Percentiles rank a stretch among this genome's conserved stretches.
phyloP scores from a whole-genome alignment of 2,329 filamentous ascomycete species.

The Epichloe brachyelytri region DNA sequence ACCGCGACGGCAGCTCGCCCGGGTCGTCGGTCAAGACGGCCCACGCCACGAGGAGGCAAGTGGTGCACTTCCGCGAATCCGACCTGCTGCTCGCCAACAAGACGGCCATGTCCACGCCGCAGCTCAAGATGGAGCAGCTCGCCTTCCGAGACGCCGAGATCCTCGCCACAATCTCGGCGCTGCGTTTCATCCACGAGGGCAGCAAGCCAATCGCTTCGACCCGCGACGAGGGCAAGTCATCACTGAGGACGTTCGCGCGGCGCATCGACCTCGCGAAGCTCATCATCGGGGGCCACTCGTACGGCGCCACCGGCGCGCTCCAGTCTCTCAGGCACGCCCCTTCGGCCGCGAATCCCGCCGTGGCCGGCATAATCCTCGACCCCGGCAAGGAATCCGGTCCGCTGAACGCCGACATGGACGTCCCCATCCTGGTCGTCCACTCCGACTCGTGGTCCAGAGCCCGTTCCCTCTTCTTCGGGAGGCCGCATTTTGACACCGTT shows the following conservation, averaged over 20 bases:
- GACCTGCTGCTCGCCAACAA: conserved; percentile 18
- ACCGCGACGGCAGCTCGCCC: conserved; percentile 38
- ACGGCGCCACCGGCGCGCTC: conserved; percentile 51
- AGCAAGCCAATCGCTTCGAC: conserved; percentile 27
- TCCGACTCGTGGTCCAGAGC: conserved; percentile 50
- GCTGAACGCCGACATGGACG: conserved; percentile 43
- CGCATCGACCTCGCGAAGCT: conserved; percentile 41
- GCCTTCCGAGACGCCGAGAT: conserved; percentile 38
- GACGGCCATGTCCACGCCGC: conserved; percentile 20
- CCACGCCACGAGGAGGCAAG: conserved; percentile 17
- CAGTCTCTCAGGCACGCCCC: conserved; percentile 40
- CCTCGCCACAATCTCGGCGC: conserved; percentile 27
- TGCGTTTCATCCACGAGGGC: conserved; percentile 26
- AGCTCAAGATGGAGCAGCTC: conserved; percentile 33
- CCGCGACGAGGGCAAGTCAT: conserved; percentile 30
- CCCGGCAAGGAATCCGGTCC: conserved; percentile 52
- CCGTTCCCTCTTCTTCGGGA: conserved; percentile 45
- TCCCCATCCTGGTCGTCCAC: conserved; percentile 49
- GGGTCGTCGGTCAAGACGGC: conserved; percentile 26
- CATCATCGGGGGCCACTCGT: conserved; percentile 50
- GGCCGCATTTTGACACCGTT: conserved; percentile 52
- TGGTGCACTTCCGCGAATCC: conserved; percentile 22
- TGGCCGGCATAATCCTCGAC: conserved; percentile 49
- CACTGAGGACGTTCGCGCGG: conserved; percentile 35
- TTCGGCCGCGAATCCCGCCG: conserved; percentile 25